Evolutionary conservation across 73 alveolate species (phyloP), one percentile per base, ranked within the genome.

Genomic region (Paramecium caudatum): DNA sequence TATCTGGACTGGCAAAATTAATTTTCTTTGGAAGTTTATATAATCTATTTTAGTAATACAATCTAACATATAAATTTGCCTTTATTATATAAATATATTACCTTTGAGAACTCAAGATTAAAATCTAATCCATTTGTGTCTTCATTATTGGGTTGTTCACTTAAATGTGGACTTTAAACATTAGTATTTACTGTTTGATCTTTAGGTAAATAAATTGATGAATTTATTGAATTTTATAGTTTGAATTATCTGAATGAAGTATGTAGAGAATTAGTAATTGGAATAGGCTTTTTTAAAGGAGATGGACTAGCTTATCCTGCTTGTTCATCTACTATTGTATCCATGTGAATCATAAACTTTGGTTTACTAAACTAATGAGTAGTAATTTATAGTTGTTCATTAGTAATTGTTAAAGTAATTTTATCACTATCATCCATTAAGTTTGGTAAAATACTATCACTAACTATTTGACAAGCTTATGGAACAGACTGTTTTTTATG

Each of bases 61-160:
- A 36, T 65, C 83, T 65, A 30, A 65, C 83, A 65, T 65, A 65
- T 65, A 65, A 65, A 65, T 65, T 65, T 33, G 83, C 32, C 83
- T 65, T 1, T 65, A 33, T 25, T 12, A 19, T 55, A 27, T 0
- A 0, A 2, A 17, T 27, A 27, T 19, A 15, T 55, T 55, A 55
- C 80, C 30, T 55, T 55, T 27, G 80, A 33, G 39, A 32, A 65
- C 34, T 65, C 83, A 17, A 32, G 34, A 65, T 65, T 65, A 36
- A 65, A 36, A 65, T 65, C 49, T 36, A 65, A 33, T 32, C 34
- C 34, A 8, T 43, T 36, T 12, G 19, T 36, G 8, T 65, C 83
- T 36, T 65, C 83, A 33, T 25, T 1, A 10, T 13, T 65, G 17
- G 10, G 10, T 10, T 30, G 19, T 0, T 30, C 10, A 65, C 17